Evolutionary conservation across 208 protist genomes (phyloP), one percentile per base, ranked within the genome.

Genomic region (Leishmania martiniquensis): DNA sequence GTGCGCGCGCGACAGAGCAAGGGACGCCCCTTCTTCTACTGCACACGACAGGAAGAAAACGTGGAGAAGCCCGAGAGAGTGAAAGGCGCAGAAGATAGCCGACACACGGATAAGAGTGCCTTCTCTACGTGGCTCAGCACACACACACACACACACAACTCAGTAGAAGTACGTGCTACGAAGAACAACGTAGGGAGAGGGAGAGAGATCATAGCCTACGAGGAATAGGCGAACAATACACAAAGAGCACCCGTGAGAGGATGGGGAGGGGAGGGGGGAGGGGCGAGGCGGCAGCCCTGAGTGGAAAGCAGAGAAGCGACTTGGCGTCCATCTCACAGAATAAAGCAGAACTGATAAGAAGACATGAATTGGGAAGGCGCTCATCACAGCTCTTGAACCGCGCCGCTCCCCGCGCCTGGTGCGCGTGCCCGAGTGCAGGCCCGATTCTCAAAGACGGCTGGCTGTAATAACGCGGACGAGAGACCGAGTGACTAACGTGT

Each of bases 71-170:
- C 6, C 4, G 7, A 57, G 5, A 22, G n/a, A 9, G 7, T 10
- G 52, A 22, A 57, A 29, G 22, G 52, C 20, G 22, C 52, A 29
- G 52, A 12, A n/a, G 52, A 57, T 22, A 22, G 15, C 52, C 22
- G 52, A 22, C 52, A 22, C 52, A 15, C 22, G 20, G 52, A 29
- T 6, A 57, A 12, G 10, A 22, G 22, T 15, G 52, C 10, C 1
- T 57, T 22, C 52, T 57, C 52, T 57, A 51, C 68, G 32, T 9
- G 12, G n/a, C n/a, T 10, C 22, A 12, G 34, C 68, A 59, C 68
- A 72, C 13, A 72, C 47, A 71, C n/a, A n/a, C n/a, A 37, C 39
- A 34, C 42, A 71, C 37, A 71, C 66, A 71, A 45, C 44, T 17
- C 44, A 39, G 22, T 71, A 7, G n/a, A n/a, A n/a, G n/a, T n/a